These are phyloP conservation scores for Centaurea solstitialis DNA, from an alignment of 129 eudicot genomes.

Conservation along the genomic window DNA sequence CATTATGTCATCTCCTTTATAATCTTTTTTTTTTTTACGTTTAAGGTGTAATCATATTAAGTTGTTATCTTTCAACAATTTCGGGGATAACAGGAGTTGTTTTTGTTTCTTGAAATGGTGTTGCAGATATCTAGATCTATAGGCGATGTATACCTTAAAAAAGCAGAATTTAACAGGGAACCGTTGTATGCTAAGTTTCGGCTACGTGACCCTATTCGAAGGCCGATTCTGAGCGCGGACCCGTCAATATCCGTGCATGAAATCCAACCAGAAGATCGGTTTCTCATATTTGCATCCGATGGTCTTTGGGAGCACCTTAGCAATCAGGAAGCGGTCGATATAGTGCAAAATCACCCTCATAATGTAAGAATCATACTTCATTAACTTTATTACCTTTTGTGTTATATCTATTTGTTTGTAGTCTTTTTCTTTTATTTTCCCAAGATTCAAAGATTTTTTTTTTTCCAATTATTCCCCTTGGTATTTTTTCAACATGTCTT, in stretches of 20 bases:
- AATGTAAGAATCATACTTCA: conserved; percentile 48
- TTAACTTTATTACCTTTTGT: not conserved
- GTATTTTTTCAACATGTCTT: no score
- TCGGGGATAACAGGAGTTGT: not conserved
- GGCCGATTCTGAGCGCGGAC: conserved; percentile 84
- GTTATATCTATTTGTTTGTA: not conserved
- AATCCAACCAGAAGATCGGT: conserved; percentile 78
- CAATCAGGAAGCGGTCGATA: conserved; percentile 93
- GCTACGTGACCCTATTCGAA: conserved; percentile 77
- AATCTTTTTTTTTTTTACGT: not conserved
- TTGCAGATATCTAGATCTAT: conserved; percentile 89
- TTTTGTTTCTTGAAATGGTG: conserved; percentile 6
- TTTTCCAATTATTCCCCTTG: no score
- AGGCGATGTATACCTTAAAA: conserved; percentile 90
- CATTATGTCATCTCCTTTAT: not conserved
- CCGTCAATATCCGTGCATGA: conserved; percentile 77
- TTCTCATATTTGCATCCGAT: conserved; percentile 90
- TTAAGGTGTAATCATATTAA: not conserved
- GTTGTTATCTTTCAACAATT: not conserved
- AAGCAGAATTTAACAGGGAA: conserved; percentile 82
- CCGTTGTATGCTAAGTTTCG: conserved; percentile 82
- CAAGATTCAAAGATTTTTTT: no score
- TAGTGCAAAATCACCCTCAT: conserved; percentile 74
- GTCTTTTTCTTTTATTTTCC: not conserved
- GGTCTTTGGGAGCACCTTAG: conserved; percentile 98